Evolutionary conservation across 2,329 filamentous ascomycete genomes (phyloP).

Genomic region (Alternaria sp.): DNA sequence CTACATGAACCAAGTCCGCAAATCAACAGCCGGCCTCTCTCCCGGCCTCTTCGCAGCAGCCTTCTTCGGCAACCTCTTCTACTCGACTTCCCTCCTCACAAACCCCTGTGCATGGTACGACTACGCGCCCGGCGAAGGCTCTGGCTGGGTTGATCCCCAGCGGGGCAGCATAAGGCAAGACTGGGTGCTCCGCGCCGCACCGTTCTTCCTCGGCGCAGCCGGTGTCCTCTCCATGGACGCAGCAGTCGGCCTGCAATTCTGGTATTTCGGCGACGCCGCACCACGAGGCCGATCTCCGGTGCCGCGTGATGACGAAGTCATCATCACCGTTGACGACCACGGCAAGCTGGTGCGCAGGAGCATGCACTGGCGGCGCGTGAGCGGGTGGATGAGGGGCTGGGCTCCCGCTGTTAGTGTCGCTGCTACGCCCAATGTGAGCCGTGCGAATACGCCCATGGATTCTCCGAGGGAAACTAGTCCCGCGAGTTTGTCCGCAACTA

Average conservation of each 20-base stretch:
- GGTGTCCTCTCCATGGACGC: conserved; percentile 70
- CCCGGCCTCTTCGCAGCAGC: conserved; percentile 71
- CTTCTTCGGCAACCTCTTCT: conserved; percentile 73
- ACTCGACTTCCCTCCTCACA: conserved; percentile 67
- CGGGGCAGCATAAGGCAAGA: conserved; percentile 65
- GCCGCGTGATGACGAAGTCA: conserved; percentile 54
- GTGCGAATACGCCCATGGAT: conserved; percentile 40
- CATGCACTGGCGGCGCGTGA: conserved; percentile 66
- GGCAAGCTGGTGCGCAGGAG: conserved; percentile 43
- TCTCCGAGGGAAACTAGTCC: conserved; percentile 32
- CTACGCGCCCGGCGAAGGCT: conserved; percentile 62
- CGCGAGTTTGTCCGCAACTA: conserved; percentile 5
- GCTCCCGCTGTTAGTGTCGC: conserved; percentile 61
- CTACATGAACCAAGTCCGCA: conserved; percentile 69
- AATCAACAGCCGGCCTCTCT: conserved; percentile 69
- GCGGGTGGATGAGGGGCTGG: conserved; percentile 73
- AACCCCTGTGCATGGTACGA: conserved; percentile 71
- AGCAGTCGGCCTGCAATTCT: conserved; percentile 69
- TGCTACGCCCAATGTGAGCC: conserved; percentile 44
- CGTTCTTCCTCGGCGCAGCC: conserved; percentile 72
- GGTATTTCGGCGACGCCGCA: conserved; percentile 62
- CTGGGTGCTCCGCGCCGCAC: conserved; percentile 67
- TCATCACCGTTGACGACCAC: conserved; percentile 55
- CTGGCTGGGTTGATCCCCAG: conserved; percentile 66
- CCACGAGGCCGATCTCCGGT: conserved; percentile 28